These are phyloP conservation scores for Solanum peruvianum DNA, from an alignment of 257 asterid species.

Conservation along the genomic window DNA sequence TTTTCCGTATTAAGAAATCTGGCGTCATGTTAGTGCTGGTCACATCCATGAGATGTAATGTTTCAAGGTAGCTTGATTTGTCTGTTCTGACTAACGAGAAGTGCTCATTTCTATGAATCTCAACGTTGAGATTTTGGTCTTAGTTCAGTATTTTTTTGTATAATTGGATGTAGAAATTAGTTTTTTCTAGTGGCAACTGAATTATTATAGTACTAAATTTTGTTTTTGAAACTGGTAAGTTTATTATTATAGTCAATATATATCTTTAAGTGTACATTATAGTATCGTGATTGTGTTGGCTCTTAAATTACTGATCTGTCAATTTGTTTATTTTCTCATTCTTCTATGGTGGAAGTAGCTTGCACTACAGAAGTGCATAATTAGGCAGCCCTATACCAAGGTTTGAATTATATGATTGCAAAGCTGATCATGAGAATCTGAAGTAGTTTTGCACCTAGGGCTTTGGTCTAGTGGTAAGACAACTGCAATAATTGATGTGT, in stretches of 20 bases:
- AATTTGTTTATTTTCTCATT: neutral
- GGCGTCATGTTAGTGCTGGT: neutral
- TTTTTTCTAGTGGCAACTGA: neutral
- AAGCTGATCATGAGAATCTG: neutral
- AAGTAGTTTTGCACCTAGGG: neutral
- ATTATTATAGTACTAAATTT: neutral
- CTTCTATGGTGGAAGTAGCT: neutral
- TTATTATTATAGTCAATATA: neutral
- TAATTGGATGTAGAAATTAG: neutral
- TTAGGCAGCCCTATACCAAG: neutral
- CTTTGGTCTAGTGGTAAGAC: neutral
- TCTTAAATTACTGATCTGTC: neutral
- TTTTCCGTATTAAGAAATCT: neutral
- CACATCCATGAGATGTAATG: neutral
- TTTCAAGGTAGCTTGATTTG: neutral
- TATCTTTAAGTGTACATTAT: neutral
- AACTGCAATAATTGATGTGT: neutral
- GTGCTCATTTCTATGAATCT: neutral
- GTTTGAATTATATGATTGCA: neutral
- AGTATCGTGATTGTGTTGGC: neutral
- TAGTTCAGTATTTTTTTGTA: neutral
- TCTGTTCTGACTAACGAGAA: neutral
- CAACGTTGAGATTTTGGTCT: neutral
- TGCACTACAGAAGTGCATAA: neutral
- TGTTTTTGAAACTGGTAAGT: neutral